phyloP scores from a whole-genome alignment of 75 land plant species.

The Pseudotsuga menziesii region DNA sequence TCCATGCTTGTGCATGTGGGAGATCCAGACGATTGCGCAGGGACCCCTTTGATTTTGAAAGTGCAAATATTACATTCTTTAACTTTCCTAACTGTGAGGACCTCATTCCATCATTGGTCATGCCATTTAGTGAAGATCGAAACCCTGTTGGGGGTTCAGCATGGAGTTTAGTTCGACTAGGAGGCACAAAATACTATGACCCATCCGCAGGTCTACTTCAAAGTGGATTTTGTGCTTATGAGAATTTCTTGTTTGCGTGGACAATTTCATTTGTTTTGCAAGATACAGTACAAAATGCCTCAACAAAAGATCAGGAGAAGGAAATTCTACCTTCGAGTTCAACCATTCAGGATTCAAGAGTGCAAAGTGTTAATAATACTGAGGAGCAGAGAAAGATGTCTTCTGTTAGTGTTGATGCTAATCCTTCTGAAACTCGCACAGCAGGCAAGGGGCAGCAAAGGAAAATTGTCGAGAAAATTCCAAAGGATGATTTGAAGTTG shows the following conservation, averaged over 20 bases:
- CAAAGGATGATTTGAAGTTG: constrained; percentile 23
- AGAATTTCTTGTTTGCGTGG: constrained; percentile 69
- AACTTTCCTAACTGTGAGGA: constrained; percentile 81
- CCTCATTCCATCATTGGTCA: constrained; percentile 48
- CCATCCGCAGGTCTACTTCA: constrained; percentile 82
- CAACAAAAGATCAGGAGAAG: constrained; percentile 9
- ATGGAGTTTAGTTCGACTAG: constrained; percentile 83
- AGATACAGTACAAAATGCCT: constrained; percentile 8
- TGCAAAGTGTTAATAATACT: constrained; percentile 9
- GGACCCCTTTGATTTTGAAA: constrained; percentile 94
- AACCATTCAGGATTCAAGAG: constrained; percentile 9
- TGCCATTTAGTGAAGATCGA: constrained; percentile 38
- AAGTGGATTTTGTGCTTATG: constrained; percentile 70
- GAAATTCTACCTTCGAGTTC: constrained; percentile 2
- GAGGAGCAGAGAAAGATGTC: constrained; percentile 13
- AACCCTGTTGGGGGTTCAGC: constrained; percentile 42
- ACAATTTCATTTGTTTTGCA: constrained; percentile 34
- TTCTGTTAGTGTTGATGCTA: constrained; percentile 9
- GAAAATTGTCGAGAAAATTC: constrained; percentile 21
- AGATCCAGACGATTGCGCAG: constrained; percentile 66
- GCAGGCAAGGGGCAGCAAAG: constrained; percentile 18
- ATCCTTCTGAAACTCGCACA: constrained; percentile 3
- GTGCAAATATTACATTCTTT: constrained; percentile 60
- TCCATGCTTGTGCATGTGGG: constrained; percentile 99
- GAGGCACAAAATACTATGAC: constrained; percentile 83